A percentile compares a stretch with the other conserved stretches of the same genome.
Evolutionary conservation across 352 stramenopile genomes (phyloP).

Genomic region (Saprolegnia parasitica): DNA sequence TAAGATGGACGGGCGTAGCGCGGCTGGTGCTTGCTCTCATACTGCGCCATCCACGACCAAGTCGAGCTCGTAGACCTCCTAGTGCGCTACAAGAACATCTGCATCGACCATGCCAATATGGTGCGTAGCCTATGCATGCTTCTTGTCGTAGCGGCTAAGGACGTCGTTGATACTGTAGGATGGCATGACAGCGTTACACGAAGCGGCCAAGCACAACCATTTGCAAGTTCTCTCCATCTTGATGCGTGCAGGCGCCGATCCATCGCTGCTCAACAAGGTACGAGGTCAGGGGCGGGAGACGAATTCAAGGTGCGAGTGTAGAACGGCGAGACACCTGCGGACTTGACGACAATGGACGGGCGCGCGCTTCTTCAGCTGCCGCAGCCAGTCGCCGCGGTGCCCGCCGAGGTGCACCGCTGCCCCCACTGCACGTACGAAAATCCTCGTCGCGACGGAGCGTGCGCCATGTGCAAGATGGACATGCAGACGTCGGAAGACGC

Average conservation of each 20-base stretch:
- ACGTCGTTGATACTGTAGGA: neutral
- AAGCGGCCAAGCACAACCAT: conserved; percentile 16
- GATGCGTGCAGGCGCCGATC: neutral
- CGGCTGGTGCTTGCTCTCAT: conserved; percentile 8
- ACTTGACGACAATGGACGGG: conserved; percentile 1
- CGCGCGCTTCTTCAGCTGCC: conserved; percentile 7
- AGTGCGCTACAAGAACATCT: conserved; percentile 10
- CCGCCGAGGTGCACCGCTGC: neutral
- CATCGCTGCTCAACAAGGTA: conserved; percentile 12
- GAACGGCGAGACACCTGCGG: neutral
- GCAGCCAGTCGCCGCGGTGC: too few species aligned
- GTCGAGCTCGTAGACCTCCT: conserved; percentile 14
- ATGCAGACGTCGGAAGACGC: neutral
- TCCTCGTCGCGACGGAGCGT: neutral
- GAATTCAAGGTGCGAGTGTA: neutral
- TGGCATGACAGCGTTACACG: conserved; percentile 12
- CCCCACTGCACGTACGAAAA: neutral
- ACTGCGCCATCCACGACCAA: conserved; percentile 12
- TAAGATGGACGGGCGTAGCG: neutral
- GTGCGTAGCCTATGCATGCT: neutral
- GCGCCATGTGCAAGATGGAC: neutral
- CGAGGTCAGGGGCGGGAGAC: neutral
- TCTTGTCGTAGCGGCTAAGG: neutral
- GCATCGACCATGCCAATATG: conserved; percentile 11
- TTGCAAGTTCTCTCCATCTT: neutral